Evolutionary conservation across 306 rosid genomes (phyloP), one percentile per base, ranked within the genome.

Genomic region (Lathyrus tuberosus): DNA sequence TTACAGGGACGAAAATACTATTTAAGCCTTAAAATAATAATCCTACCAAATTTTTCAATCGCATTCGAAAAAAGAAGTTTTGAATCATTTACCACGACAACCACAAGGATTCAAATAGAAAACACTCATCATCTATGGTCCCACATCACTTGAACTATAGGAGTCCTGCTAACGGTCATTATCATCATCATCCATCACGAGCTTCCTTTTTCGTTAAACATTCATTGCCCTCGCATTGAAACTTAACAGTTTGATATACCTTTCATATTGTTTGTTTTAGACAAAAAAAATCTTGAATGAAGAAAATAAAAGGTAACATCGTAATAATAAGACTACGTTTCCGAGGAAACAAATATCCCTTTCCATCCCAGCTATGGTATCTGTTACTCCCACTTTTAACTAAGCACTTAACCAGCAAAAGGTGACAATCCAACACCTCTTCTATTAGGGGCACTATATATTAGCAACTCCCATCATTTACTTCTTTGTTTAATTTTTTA

Each of bases 251-350:
- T 72, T 11, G 24, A 43, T 65, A 8, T 62, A 41, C 13, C 69
- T 72, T 62, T 72, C 76, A 47, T 20, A 35, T 65, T 3, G 62
- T 43, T 60, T 4, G 49, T 20, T 49, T 49, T n/a, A 38, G 12
- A 67, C 15, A 15, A 10, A 67, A 15, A 15, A 10, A 43, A 6
- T 15, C 3, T 28, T 8, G 18, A 28, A 6, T 35, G 15, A 60
- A 57, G 33, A 3, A 11, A 40, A 26, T 5, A n/a, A 70, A 76
- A 37, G 12, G 61, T 10, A 5, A 59, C 71, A 31, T 46, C 28
- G 59, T 71, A 75, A 49, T 73, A 40, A 77, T 73, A 69, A 51
- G 80, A 48, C 65, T 72, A 33, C 80, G 37, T 74, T 82, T 82
- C 75, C 78, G 2, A 73, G 75, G 67, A 46, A 24, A 69, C 65